Evolutionary conservation across 2,329 filamentous ascomycete genomes (phyloP), one percentile per base, ranked within the genome.

Genomic region (Aureobasidium lini): DNA sequence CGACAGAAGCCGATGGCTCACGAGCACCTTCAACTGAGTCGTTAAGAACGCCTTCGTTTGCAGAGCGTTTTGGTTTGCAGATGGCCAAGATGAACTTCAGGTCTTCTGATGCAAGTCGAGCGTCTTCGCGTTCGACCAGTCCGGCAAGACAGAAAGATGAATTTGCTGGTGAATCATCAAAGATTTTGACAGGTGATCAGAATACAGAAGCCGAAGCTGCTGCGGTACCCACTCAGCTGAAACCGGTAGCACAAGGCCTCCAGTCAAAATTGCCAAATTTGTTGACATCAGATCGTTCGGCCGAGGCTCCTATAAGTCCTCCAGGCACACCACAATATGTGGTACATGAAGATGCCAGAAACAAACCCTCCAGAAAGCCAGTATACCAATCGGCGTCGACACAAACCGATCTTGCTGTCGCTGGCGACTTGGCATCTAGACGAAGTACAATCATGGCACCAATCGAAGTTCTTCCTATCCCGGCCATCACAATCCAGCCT

Each of bases 401-500:
- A 46, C 71, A 73, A 61, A 73, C 71, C 10, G 70, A 72, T 23
- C 32, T 61, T 18, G 61, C 61, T 48, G 61, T 61, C 57, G 53
- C 60, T 10, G 37, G 43, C 6, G 44, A 34, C 10, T n/a, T 61
- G 36, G 44, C 52, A 46, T 32, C 39, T 23, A 42, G 46, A 37
- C 31, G 59, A 32, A 57, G 39, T 13, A 36, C n/a, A 6, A 7
- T 34, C 2, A 34, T 57, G 54, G 15, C 58, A 16, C n/a, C 52
- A 32, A 36, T 58, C 48, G 50, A 59, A n/a, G 42, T 47, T 39
- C 46, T 46, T 40, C 59, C 37, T 9, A 40, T 61, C 6, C 93
- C 93, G 0, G 89, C 86, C 66, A 99, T 99, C 69, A 88, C 90
- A 59, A 90, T 99, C 54, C 89, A 95, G 66, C 94, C 94, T 34